A percentile compares a stretch with the other conserved stretches of the same genome.
Conservation (phyloP, 805 yeast genomes). For the Spencermartinsiella europaea region DNA sequence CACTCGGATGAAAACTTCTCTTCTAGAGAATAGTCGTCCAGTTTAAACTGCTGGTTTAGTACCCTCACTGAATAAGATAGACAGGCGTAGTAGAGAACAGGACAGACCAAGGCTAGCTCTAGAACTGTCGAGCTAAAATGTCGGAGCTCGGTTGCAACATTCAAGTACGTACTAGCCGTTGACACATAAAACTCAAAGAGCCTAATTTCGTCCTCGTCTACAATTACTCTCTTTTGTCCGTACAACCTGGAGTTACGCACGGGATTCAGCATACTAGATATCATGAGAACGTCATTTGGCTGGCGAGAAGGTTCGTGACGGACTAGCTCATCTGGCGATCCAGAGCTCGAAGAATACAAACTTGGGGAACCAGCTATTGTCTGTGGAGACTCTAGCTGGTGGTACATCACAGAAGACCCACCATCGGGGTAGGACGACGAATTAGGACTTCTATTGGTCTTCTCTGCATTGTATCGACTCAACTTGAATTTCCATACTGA, state of each 20-base stretch:
- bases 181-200: conserved; percentile 5
- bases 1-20: conserved; percentile 4
- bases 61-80: conserved; percentile 3
- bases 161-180: conserved; percentile 2
- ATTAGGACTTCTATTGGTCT: not conserved
- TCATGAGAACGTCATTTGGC: not conserved
- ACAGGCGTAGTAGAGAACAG: conserved; percentile 8
- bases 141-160: conserved; percentile 5
- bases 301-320: not conserved
- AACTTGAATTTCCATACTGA: not conserved
- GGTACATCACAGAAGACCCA: not conserved
- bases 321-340: not conserved
- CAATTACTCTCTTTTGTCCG: conserved; percentile 1
- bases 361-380: not conserved
- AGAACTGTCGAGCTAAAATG: conserved; percentile 7
- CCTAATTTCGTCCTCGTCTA: conserved; percentile 1
- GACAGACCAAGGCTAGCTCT: conserved; percentile 6
- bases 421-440: not conserved
- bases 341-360: not conserved
- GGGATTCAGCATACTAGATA: conserved; percentile 4
- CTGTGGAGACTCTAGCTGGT: not conserved
- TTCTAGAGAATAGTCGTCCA: not conserved
- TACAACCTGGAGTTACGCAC: not conserved
- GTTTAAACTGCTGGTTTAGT: not conserved
- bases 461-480: not conserved